Conservation (phyloP, 352 stramenopile species). For the Phytophthora boehmeriae region DNA sequence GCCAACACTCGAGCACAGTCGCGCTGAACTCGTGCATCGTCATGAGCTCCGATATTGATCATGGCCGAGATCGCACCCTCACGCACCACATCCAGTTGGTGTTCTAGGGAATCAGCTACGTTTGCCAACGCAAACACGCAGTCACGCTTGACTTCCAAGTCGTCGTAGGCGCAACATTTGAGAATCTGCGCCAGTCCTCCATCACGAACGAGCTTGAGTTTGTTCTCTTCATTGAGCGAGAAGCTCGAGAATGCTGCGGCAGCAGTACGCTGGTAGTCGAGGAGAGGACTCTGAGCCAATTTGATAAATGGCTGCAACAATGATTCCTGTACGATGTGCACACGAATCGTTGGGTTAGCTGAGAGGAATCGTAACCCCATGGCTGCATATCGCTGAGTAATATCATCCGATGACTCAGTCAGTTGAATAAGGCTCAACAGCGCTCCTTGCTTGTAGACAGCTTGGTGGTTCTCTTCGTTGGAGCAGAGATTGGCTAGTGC, state of each 20-base stretch:
- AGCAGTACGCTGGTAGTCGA: constrained; percentile 93
- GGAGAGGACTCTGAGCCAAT: constrained; percentile 89
- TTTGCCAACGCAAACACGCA: constrained; percentile 96
- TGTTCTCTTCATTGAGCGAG: constrained; percentile 93
- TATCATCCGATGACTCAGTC: constrained; percentile 86
- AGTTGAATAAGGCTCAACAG: constrained; percentile 91
- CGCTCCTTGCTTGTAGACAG: constrained; percentile 92
- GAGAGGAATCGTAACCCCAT: constrained; percentile 96
- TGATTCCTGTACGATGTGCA: constrained; percentile 92
- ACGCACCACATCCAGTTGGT: constrained; percentile 90
- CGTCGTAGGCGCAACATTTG: constrained; percentile 87
- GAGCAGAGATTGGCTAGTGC: constrained; percentile 93
- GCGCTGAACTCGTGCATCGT: constrained; percentile 93
- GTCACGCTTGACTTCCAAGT: constrained; percentile 93
- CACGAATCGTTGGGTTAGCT: constrained; percentile 92
- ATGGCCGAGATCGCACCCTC: constrained; percentile 87
- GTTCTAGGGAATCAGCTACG: constrained; percentile 88
- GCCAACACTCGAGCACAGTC: constrained; percentile 92
- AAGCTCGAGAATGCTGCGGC: constrained; percentile 93
- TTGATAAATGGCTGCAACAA: constrained; percentile 91
- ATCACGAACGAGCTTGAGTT: constrained; percentile 93
- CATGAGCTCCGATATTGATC: constrained; percentile 66
- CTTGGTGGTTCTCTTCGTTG: constrained; percentile 95
- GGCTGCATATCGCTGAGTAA: constrained; percentile 94
- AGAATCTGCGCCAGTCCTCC: constrained; percentile 92